Percentiles rank a stretch among this genome's conserved stretches.
Conservation (phyloP, 2,329 filamentous ascomycete species). For the Hymenoscyphus fraxineus region DNA sequence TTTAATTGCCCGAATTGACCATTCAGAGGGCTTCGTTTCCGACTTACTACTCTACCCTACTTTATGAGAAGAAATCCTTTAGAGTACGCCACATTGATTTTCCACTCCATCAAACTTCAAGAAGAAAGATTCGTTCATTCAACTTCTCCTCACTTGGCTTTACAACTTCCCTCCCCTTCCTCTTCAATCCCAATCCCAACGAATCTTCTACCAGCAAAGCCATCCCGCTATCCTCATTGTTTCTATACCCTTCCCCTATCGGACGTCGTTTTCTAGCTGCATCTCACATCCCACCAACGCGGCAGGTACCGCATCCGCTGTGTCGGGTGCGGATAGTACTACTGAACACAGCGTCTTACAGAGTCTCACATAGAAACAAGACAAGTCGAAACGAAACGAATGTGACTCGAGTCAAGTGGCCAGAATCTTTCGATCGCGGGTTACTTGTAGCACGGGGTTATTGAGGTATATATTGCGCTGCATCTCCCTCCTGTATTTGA, state of each 20-base stretch:
- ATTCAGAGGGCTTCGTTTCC: not conserved
- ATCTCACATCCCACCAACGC: not conserved
- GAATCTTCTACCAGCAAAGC: not conserved
- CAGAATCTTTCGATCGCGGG: not conserved
- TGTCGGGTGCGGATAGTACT: not conserved
- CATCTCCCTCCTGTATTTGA: not conserved
- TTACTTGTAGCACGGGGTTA: not conserved
- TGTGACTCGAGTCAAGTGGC: not conserved
- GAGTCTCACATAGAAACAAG: not conserved
- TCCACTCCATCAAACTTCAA: not conserved
- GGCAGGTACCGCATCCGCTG: not conserved
- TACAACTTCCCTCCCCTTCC: not conserved
- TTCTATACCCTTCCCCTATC: not conserved
- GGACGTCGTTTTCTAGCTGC: not conserved
- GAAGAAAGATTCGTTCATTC: too few species aligned
- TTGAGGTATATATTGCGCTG: not conserved
- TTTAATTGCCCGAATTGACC: not conserved
- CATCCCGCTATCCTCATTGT: not conserved
- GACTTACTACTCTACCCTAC: not conserved
- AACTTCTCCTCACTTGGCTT: not conserved
- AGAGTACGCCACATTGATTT: not conserved
- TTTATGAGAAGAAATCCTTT: not conserved
- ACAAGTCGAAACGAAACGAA: not conserved
- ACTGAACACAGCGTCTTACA: not conserved
- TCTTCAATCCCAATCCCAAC: not conserved